Evolutionary conservation across 2,329 filamentous ascomycete genomes (phyloP).

Genomic region (Alternaria rosae): DNA sequence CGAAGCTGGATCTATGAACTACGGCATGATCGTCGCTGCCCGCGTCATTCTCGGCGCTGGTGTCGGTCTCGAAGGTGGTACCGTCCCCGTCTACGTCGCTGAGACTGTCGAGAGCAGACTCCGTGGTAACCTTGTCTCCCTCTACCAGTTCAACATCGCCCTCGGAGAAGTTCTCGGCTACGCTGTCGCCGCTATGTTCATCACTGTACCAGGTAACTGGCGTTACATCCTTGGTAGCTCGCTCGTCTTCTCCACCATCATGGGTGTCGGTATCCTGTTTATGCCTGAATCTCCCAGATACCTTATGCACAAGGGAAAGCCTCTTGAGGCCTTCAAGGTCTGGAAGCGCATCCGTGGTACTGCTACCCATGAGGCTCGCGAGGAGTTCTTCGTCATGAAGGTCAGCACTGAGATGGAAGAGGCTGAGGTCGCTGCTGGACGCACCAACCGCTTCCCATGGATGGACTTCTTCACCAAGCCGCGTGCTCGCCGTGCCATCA

Average conservation of each 20-base stretch:
- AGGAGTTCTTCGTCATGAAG: slow-evolving; percentile 78
- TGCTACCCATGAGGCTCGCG: slow-evolving; percentile 63
- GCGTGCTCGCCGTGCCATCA: slow-evolving; percentile 63
- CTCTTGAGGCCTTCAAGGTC: slow-evolving; percentile 68
- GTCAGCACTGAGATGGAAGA: slow-evolving; percentile 65
- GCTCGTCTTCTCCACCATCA: slow-evolving; percentile 71
- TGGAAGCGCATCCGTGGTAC: slow-evolving; percentile 76
- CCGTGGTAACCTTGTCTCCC: slow-evolving; percentile 74
- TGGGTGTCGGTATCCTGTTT: slow-evolving; percentile 71
- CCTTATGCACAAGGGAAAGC: slow-evolving; percentile 71
- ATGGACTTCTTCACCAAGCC: slow-evolving; percentile 77
- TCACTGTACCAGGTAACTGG: slow-evolving; percentile 74
- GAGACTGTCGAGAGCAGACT: slow-evolving; percentile 73
- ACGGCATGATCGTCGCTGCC: slow-evolving; percentile 73
- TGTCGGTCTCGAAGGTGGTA: slow-evolving; percentile 76
- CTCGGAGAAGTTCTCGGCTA: slow-evolving; percentile 77
- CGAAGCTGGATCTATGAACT: slow-evolving; percentile 72
- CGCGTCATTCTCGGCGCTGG: slow-evolving; percentile 74
- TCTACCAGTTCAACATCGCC: slow-evolving; percentile 80
- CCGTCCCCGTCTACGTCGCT: slow-evolving; percentile 77
- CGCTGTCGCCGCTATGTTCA: slow-evolving; percentile 75
- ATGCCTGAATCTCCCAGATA: slow-evolving; percentile 74
- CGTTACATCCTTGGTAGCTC: slow-evolving; percentile 77
- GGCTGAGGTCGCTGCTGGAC: slow-evolving; percentile 59
- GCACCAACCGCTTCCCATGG: slow-evolving; percentile 69